Conservation (phyloP, 345 rosid genomes). For the Lepidium africanum region DNA sequence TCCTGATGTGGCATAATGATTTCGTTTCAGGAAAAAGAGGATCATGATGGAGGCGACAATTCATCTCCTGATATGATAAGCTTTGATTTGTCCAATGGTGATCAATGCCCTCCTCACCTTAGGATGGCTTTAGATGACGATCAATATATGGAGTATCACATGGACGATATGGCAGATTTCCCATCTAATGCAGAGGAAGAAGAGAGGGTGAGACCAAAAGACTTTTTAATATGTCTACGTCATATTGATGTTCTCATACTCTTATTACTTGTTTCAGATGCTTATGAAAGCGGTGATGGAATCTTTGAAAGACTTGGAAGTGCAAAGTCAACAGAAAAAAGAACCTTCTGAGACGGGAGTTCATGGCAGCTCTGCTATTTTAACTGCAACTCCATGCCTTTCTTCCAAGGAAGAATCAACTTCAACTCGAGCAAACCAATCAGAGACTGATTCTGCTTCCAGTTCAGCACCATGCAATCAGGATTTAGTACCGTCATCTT, state of each 20-base stretch:
- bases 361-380: conserved; percentile 13
- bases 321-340: conserved; percentile 27
- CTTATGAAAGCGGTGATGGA: conserved; percentile 75
- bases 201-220: conserved; percentile 48
- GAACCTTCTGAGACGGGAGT: conserved; percentile 27
- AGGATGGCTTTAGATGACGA: conserved; percentile 49
- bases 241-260: not conserved
- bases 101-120: conserved; percentile 50
- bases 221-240: not conserved
- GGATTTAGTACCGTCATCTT: conserved; percentile 6
- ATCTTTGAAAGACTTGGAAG: conserved; percentile 61
- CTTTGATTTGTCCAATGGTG: conserved; percentile 65
- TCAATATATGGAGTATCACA: conserved; percentile 63
- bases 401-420: conserved; percentile 38
- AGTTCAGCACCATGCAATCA: conserved; percentile 17
- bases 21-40: conserved; percentile 48
- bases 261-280: conserved; percentile 46
- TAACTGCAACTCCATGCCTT: conserved; percentile 13
- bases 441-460: conserved; percentile 27
- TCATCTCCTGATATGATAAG: conserved; percentile 69
- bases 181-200: conserved; percentile 75
- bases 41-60: conserved; percentile 27
- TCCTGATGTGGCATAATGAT: conserved; percentile 11
- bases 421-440: conserved; percentile 26
- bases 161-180: conserved; percentile 65